Evolutionary conservation across 1,139 yeast genomes (phyloP).

Genomic region (Suhomyces bokatorum): DNA sequence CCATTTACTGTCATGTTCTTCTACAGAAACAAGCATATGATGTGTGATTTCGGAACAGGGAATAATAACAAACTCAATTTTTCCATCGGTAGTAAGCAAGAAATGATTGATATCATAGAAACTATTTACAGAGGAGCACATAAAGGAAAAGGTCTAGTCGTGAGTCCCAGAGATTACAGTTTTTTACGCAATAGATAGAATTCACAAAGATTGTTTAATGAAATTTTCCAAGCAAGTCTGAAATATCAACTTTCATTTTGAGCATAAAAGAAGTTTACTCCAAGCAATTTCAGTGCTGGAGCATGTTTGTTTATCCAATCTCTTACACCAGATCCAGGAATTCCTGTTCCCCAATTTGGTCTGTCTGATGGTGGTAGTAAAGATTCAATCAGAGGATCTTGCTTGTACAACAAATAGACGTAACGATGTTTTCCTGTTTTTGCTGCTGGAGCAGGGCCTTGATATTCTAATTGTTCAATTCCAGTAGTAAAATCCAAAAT

Average conservation of each 20-base stretch:
- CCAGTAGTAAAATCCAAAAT: constrained; percentile 41
- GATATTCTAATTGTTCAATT: constrained; percentile 44
- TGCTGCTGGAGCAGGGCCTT: constrained; percentile 85
- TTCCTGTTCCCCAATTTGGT: constrained; percentile 83
- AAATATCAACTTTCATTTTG: constrained; percentile 36
- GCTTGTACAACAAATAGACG: constrained; percentile 72
- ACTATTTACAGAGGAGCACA: constrained; percentile 87
- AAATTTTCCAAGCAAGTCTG: background rate
- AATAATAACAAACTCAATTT: constrained; percentile 93
- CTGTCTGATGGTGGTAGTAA: constrained; percentile 55
- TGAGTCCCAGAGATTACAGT: constrained; percentile 72
- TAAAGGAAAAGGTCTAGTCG: constrained; percentile 90
- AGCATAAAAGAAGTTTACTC: constrained; percentile 79
- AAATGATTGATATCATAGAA: constrained; percentile 86
- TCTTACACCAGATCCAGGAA: constrained; percentile 71
- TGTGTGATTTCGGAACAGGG: constrained; percentile 98
- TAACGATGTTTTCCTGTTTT: constrained; percentile 83
- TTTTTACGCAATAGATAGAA: constrained; percentile 12
- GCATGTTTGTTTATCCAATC: constrained; percentile 70
- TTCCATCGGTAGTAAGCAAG: constrained; percentile 75
- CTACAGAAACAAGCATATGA: constrained; percentile 91
- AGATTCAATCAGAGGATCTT: constrained; percentile 41
- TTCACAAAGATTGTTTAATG: background rate
- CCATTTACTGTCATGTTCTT: constrained; percentile 94
- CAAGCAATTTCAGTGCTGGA: constrained; percentile 60